Percentiles rank a stretch among this genome's conserved stretches.
phyloP scores from a whole-genome alignment of 129 eudicot genomes.

The Escallonia herrerae region DNA sequence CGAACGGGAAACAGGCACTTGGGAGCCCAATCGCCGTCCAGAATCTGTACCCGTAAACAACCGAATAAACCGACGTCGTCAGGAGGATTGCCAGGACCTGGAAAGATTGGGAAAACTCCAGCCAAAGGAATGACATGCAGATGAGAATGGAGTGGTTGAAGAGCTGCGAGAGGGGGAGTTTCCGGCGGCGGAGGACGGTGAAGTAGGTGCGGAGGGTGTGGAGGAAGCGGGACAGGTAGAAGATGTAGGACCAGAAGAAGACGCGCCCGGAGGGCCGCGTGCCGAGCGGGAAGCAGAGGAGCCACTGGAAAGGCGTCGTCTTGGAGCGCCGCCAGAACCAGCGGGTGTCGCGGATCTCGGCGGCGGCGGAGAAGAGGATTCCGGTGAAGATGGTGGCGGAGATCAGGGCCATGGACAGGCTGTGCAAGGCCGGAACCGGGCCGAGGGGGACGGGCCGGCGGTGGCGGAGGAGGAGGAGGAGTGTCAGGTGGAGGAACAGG shows the following conservation, averaged over 20 bases:
- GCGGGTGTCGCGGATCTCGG: constrained; percentile 85
- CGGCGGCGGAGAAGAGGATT: constrained; percentile 63
- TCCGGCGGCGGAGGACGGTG: constrained; percentile 37
- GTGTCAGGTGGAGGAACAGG: constrained; percentile 34
- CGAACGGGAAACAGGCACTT: constrained; percentile 73
- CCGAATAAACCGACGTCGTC: constrained; percentile 44
- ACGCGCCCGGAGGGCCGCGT: constrained; percentile 93
- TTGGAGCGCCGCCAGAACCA: constrained; percentile 74
- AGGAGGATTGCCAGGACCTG: constrained; percentile 61
- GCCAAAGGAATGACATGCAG: constrained; percentile 66
- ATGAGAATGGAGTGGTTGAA: constrained; percentile 64
- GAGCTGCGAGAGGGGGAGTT: constrained; percentile 39
- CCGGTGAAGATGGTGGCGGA: constrained; percentile 74
- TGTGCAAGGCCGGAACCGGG: constrained; percentile 68
- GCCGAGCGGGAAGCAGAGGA: constrained; percentile 80
- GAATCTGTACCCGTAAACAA: constrained; percentile 78
- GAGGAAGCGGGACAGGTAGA: constrained; percentile 76
- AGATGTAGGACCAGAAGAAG: constrained; percentile 83
- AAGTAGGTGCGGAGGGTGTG: constrained; percentile 56
- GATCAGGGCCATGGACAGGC: constrained; percentile 54
- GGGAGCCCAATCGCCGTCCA: constrained; percentile 85
- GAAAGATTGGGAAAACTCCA: constrained; percentile 78
- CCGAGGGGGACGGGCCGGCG: constrained; percentile 59
- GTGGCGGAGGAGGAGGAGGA: constrained; percentile 39
- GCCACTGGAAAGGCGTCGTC: constrained; percentile 74